Base-by-base conservation (phyloP, 2,329 filamentous ascomycete genomes). In the Lachnellula subtilissima region DNA sequence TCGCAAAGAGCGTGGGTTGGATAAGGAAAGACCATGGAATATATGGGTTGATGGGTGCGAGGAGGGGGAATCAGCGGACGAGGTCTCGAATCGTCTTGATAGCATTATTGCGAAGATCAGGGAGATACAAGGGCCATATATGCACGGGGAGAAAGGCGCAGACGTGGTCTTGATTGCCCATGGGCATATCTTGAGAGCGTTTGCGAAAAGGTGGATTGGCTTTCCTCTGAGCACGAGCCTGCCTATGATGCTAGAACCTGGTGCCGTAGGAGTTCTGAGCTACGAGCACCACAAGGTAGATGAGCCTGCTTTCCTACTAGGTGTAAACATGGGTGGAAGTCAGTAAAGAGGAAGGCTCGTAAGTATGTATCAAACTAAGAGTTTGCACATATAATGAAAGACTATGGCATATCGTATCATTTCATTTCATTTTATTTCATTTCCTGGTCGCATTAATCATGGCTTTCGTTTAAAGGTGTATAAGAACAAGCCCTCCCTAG, bases 401-500 rank as follows among this genome's bases (percentile, higher is more conserved):
- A 28, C 8, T 28, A 28, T 28, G 28, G 28, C 28, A 9, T 9
- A 28, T 28, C 28, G 7, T 28, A 32, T 12, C 9, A 32, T 45
- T 11, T 23, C 14, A 40, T 40, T 6, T 42, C 15, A 19, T 45
- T 22, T 45, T 15, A 42, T 42, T n/a, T 42, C 15, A 19, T 15
- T 42, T 11, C 39, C 39, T 45, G 2, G 7, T 23, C 17, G 35
- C 14, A 35, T 32, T 11, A 14, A 52, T 63, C 50, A 66, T 56
- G 53, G 36, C 56, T 74, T 76, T 61, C 72, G 75, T 55, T 72
- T 76, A 60, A 86, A 79, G 11, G 79, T 76, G 65, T 83, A 87
- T 52, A 88, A 75, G 65, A 85, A 87, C 22, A 88, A 71, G 1
- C 75, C 75, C 61, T 85, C 75, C 48, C 82, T 77, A 60, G 77